Evolutionary conservation across 2,329 filamentous ascomycete species (phyloP), one percentile per base, ranked within the genome.

Genomic region (Alternaria sp.): DNA sequence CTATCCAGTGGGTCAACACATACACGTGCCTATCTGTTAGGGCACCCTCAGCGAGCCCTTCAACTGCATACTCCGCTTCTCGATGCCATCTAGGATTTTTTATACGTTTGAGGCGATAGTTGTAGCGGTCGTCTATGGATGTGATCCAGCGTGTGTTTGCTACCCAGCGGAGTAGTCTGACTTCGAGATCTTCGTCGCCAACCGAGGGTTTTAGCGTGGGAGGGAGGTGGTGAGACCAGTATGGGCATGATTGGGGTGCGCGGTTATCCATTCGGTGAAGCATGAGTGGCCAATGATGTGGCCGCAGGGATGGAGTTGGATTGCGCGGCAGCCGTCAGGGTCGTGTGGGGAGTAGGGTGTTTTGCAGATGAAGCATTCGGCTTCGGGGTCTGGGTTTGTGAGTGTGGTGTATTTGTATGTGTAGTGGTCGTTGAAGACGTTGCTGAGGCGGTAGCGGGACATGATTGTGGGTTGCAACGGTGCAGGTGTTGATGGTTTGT

Each of bases 171-270:
- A n/a, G n/a, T n/a, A n/a, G n/a, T n/a, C n/a, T n/a, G 37, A 41
- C 37, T 41, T 41, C 37, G 1, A 41, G 37, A 11, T 0, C 0
- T 0, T 10, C 37, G 8, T 41, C 37, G 0, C 0, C 0, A 1
- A 1, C 33, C 4, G 33, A 37, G 43, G 43, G 0, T 14, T 45
- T 45, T 12, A 20, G 43, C 5, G 43, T 45, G 12, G 18, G 43
- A 45, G 18, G 18, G 20, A 45, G 43, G 18, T 14, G 12, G 20
- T 45, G 43, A 3, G 43, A 21, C 18, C 43, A 45, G 43, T 45
- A 45, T 0, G n/a, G 18, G 3, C 18, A 45, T 0, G 43, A 20
- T 45, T 20, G 18, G 2, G 43, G 10, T 12, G 18, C 6, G 6
- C 43, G 43, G 20, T 18, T 45, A 45, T 45, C 20, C 43, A 45